phyloP scores from a whole-genome alignment of 768 basidiomycete genomes.

The Dioszegia crocea region DNA sequence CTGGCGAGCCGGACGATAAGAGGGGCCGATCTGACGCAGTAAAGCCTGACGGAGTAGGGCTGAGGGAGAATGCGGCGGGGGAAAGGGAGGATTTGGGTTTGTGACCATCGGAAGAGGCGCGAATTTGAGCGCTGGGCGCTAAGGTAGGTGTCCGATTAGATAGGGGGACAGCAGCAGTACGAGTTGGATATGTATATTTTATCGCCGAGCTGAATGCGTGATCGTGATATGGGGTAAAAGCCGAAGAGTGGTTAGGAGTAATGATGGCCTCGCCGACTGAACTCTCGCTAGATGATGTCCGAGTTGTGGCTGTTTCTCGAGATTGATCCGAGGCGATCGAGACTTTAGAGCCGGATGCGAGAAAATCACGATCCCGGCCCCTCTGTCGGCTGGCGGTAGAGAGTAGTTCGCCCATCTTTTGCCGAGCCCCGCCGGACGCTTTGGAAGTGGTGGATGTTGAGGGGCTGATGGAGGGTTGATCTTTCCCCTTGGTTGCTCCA shows the following conservation, averaged over 20 bases:
- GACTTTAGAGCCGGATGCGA: slow-evolving; percentile 4
- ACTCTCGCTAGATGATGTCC: slow-evolving; percentile 7
- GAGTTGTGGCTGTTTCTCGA: slow-evolving; percentile 1
- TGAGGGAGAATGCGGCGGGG: neutral
- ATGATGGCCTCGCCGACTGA: slow-evolving; percentile 9
- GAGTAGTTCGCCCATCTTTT: neutral
- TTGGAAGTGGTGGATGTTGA: neutral
- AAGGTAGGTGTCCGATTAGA: neutral
- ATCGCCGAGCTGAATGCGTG: neutral
- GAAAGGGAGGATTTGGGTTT: neutral
- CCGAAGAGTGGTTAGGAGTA: slow-evolving; percentile 5
- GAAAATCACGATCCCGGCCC: neutral
- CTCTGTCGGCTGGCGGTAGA: neutral
- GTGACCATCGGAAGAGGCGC: neutral
- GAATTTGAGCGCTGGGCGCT: slow-evolving; percentile 5
- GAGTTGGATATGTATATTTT: slow-evolving; percentile 1
- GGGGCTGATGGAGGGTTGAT: neutral
- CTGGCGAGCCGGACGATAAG: slow-evolving; percentile 24
- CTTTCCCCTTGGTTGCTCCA: neutral
- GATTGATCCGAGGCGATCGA: slow-evolving; percentile 6
- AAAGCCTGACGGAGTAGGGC: slow-evolving; percentile 2
- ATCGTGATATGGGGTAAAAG: slow-evolving; percentile 3
- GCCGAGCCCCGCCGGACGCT: neutral
- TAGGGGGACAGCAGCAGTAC: neutral
- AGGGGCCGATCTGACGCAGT: slow-evolving; percentile 19